These are phyloP conservation scores for Pyronema omphalodes DNA, from an alignment of 495 filamentous ascomycete species.

Conservation along the genomic window DNA sequence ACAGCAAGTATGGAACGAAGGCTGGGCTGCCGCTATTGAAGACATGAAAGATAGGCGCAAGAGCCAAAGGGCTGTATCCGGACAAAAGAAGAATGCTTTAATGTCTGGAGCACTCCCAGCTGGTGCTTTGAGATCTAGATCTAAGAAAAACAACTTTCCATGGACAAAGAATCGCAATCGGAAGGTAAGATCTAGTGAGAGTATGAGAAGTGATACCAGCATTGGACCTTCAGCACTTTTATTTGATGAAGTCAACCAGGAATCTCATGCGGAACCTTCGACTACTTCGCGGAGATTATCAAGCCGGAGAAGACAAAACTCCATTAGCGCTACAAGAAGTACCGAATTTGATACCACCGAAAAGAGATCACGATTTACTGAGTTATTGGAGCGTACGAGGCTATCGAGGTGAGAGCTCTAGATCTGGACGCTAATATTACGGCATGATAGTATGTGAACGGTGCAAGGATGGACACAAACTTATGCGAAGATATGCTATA, in stretches of 20 bases:
- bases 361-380: not conserved
- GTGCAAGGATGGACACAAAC: too few relatives aligned
- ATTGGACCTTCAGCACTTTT: not conserved
- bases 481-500: too few relatives aligned
- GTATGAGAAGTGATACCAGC: not conserved
- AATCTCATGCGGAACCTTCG: not conserved
- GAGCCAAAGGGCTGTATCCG: conserved; percentile 1
- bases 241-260: not conserved
- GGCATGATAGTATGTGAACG: too few relatives aligned
- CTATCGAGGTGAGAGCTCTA: not conserved
- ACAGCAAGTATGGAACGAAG: conserved; percentile 7
- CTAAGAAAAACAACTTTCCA: not conserved
- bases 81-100: conserved; percentile 10
- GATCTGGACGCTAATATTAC: too few relatives aligned
- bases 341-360: not conserved
- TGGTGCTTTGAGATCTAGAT: not conserved
- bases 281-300: not conserved
- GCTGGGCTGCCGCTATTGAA: conserved; percentile 3
- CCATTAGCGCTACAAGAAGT: not conserved
- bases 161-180: not conserved
- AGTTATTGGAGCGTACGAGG: not conserved
- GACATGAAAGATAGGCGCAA: conserved; percentile 5
- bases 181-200: not conserved
- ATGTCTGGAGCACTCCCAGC: conserved; percentile 9
- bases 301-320: not conserved